phyloP scores from a whole-genome alignment of 192 early-diverging fungal species.

The Podila verticillata region DNA sequence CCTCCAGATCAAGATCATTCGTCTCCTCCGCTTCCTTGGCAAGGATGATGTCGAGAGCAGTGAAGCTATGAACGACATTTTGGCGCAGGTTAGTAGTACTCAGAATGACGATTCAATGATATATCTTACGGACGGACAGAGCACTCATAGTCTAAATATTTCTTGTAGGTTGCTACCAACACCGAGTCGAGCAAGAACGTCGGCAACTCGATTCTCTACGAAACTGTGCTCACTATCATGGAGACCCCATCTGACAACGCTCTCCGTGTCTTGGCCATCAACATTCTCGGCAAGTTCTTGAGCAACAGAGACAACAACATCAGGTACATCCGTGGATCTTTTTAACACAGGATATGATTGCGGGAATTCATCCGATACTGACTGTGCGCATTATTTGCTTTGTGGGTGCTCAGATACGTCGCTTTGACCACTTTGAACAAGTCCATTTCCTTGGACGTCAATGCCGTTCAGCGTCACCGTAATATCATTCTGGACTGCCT shows the following conservation, averaged over 20 bases:
- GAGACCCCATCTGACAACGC: conserved; percentile 91
- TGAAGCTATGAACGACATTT: conserved; percentile 96
- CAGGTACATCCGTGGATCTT: conserved; percentile 59
- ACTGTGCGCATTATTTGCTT: neutral
- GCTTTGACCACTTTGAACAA: conserved; percentile 97
- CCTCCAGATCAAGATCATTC: conserved; percentile 93
- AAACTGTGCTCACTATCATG: conserved; percentile 97
- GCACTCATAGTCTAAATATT: no score
- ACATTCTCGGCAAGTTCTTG: conserved; percentile 97
- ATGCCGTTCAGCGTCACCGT: conserved; percentile 97
- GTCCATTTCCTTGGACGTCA: conserved; percentile 87
- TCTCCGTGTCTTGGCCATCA: conserved; percentile 94
- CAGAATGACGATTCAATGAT: neutral
- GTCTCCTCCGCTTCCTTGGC: conserved; percentile 89
- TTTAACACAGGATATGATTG: neutral
- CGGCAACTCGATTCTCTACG: conserved; percentile 97
- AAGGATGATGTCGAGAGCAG: conserved; percentile 80
- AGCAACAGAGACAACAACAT: conserved; percentile 98
- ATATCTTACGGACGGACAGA: neutral
- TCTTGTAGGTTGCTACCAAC: conserved; percentile 83
- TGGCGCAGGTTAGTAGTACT: conserved; percentile 77
- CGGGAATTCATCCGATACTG: neutral
- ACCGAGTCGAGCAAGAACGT: conserved; percentile 96
- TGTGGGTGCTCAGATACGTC: conserved; percentile 74
- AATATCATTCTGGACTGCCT: conserved; percentile 97